Evolutionary conservation across 202 grass and related monocot genomes (phyloP).

Genomic region (Zoysia matrella): DNA sequence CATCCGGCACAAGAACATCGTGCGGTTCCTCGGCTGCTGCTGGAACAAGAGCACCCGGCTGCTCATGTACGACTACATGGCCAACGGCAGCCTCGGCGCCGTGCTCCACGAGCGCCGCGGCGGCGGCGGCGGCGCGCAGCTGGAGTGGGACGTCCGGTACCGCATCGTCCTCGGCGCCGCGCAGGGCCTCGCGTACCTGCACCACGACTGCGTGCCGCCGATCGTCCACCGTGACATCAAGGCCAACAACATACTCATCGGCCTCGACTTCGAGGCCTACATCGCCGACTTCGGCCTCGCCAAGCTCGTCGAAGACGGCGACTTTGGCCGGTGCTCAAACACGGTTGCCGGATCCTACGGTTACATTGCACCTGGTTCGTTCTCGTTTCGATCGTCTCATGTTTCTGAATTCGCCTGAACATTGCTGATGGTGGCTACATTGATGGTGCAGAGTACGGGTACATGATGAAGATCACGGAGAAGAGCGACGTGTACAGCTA

Average conservation of each 20-base stretch:
- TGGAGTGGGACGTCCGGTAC: constrained; percentile 94
- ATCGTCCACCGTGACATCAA: constrained; percentile 71
- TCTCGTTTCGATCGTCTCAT: too few species aligned
- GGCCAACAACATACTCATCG: constrained; percentile 95
- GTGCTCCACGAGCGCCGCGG: constrained; percentile 78
- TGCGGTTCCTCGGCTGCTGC: constrained; percentile 91
- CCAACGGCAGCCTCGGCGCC: constrained; percentile 89
- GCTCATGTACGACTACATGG: constrained; percentile 99
- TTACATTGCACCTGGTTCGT: constrained; percentile 88
- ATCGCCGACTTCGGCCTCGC: constrained; percentile 99
- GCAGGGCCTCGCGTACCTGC: too few species aligned
- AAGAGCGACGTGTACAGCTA: constrained; percentile 98
- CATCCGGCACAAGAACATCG: constrained; percentile 99
- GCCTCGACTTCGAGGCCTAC: constrained; percentile 91
- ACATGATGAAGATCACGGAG: constrained; percentile 59
- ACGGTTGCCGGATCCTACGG: constrained; percentile 44
- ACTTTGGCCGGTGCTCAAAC: constrained; percentile 77
- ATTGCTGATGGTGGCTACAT: constrained; percentile 81
- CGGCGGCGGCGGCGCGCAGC: constrained; percentile 56
- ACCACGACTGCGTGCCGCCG: too few species aligned
- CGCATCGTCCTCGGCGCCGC: constrained; percentile 24
- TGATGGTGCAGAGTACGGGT: constrained; percentile 73
- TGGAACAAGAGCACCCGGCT: constrained; percentile 90
- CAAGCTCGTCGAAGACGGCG: constrained; percentile 88
- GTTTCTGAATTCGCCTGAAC: constrained; percentile 41